These are phyloP conservation scores for Penicillium dipodomyicola DNA, from an alignment of 495 filamentous ascomycete species.

Conservation along the genomic window DNA sequence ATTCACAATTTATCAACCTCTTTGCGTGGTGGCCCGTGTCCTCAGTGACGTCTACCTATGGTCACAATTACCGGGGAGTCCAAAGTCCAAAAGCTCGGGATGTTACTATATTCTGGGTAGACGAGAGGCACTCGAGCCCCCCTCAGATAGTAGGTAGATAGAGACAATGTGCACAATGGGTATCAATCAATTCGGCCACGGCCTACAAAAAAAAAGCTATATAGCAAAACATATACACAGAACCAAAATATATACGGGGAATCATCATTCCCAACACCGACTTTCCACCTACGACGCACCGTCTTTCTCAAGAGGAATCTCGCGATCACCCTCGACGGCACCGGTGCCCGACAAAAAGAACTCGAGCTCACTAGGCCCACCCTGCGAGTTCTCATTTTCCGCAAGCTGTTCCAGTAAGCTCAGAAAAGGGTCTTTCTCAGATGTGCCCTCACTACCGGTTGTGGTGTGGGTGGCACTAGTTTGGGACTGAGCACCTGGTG, in stretches of 20 bases:
- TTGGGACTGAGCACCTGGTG: conserved; percentile 41
- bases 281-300: neutral
- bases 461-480: conserved; percentile 35
- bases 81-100: too few relatives aligned
- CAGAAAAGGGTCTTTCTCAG: conserved; percentile 78
- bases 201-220: neutral
- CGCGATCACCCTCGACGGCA: conserved; percentile 23
- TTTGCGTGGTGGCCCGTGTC: too few relatives aligned
- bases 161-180: neutral
- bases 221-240: neutral
- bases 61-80: too few relatives aligned
- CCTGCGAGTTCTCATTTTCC: conserved; percentile 63
- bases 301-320: conserved; percentile 7
- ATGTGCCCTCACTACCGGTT: conserved; percentile 24
- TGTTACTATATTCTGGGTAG: too few relatives aligned
- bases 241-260: conserved; percentile 3
- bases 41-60: too few relatives aligned
- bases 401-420: conserved; percentile 76
- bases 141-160: neutral
- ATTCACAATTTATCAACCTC: too few relatives aligned
- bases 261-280: neutral
- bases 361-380: conserved; percentile 66
- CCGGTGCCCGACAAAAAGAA: conserved; percentile 58
- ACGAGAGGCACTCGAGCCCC: too few relatives aligned
- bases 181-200: conserved; percentile 3